A percentile compares a stretch with the other conserved stretches of the same genome.
phyloP scores from a whole-genome alignment of 1,284 basidiomycete species.

The Ustanciosporium gigantosporum region DNA sequence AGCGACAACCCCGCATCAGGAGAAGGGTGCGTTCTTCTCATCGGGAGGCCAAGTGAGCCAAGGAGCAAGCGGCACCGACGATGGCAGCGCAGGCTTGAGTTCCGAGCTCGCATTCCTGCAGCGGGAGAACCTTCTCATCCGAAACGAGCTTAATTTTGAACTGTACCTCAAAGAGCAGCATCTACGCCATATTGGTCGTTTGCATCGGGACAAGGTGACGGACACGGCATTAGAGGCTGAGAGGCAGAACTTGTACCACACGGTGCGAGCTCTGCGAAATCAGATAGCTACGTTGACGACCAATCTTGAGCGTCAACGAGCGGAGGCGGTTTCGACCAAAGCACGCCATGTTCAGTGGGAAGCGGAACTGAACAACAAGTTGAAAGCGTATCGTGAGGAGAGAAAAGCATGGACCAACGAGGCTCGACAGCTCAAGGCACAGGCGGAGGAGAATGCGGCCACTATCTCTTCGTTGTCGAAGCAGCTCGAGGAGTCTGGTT shows the following conservation, averaged over 20 bases:
- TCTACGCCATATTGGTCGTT: conserved; percentile 57
- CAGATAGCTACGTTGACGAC: conserved; percentile 25
- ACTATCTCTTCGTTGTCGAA: conserved; percentile 19
- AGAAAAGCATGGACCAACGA: conserved; percentile 49
- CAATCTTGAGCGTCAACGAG: conserved; percentile 40
- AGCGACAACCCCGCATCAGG: conserved; percentile 12
- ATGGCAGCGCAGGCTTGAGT: no score
- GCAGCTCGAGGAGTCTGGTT: conserved; percentile 39
- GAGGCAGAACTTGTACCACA: conserved; percentile 56
- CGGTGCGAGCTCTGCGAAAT: conserved; percentile 39
- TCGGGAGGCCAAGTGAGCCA: no score
- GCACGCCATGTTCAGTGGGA: conserved; percentile 52
- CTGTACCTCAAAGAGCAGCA: conserved; percentile 61
- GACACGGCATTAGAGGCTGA: conserved; percentile 57
- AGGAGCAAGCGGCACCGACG: no score
- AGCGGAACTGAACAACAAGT: conserved; percentile 54
- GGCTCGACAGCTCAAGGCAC: conserved; percentile 37
- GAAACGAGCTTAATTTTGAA: conserved; percentile 58
- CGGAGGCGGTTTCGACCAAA: conserved; percentile 44
- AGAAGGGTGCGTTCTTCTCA: not conserved
- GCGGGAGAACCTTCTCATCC: conserved; percentile 50
- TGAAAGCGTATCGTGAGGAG: conserved; percentile 55
- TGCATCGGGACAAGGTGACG: conserved; percentile 58
- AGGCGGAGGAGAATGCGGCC: conserved; percentile 35
- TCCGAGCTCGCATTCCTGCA: conserved; percentile 43